Percentiles rank a stretch among this genome's conserved stretches.
Conservation (phyloP, 139 green algal genomes). For the Dunaliella primolecta region DNA sequence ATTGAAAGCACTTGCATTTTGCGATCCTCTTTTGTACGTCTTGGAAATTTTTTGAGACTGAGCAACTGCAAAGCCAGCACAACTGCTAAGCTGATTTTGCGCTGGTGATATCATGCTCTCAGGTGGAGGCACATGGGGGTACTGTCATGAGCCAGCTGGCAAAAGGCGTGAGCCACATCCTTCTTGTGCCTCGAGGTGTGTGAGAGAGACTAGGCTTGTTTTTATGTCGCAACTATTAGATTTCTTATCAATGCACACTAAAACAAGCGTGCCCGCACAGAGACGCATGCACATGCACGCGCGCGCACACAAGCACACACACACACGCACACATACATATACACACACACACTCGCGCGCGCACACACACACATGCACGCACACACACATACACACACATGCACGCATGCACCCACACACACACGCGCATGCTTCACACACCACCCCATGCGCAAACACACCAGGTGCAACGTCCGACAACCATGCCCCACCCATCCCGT, state of each 20-base stretch:
- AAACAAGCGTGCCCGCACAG: no score
- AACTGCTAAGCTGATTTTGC: no score
- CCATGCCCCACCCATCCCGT: neutral
- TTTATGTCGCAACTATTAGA: neutral
- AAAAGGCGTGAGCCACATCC: neutral
- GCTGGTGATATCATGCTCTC: no score
- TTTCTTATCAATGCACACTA: no score
- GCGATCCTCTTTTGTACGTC: no score
- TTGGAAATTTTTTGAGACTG: no score
- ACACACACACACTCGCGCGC: neutral
- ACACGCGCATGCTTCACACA: neutral
- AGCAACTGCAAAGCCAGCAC: no score
- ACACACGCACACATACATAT: neutral
- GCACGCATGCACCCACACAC: neutral
- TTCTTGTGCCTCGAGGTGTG: neutral
- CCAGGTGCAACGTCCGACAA: neutral
- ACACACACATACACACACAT: neutral
- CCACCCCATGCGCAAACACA: neutral
- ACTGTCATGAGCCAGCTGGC: neutral
- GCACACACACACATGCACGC: neutral
- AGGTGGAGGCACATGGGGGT: neutral
- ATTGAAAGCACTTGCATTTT: no score
- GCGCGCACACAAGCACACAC: neutral
- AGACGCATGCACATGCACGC: neutral
- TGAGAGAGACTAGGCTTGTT: neutral